phyloP scores from a whole-genome alignment of 257 asterid species.

The Rubia yunnanensis region DNA sequence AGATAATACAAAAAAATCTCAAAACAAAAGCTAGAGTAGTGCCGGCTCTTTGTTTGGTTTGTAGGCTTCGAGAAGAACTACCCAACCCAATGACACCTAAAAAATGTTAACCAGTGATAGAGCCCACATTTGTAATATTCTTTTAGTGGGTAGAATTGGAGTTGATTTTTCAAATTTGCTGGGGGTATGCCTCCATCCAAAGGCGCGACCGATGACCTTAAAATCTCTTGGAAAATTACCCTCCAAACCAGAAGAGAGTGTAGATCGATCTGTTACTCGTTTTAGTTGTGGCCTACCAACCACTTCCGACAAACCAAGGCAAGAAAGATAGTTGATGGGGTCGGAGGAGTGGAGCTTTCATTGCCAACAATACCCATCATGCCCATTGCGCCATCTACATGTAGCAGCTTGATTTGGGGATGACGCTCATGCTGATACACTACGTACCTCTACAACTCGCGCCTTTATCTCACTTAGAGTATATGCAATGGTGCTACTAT shows the following conservation, averaged over 20 bases:
- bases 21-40: too few relatives aligned
- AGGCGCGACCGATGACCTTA: slow-evolving; percentile 64
- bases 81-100: background rate
- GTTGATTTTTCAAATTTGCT: background rate
- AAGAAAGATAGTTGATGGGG: slow-evolving; percentile 18
- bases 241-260: slow-evolving; percentile 28
- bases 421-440: too few relatives aligned
- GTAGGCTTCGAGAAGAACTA: slow-evolving; percentile 29
- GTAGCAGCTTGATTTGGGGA: too few relatives aligned
- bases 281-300: slow-evolving; percentile 22
- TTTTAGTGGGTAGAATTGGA: background rate
- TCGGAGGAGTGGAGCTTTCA: slow-evolving; percentile 25
- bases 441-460: too few relatives aligned
- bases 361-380: background rate
- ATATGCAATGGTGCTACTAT: too few relatives aligned
- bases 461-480: too few relatives aligned
- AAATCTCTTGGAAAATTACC: slow-evolving; percentile 51
- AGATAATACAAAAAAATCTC: too few relatives aligned
- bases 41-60: background rate
- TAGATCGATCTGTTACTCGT: slow-evolving; percentile 11
- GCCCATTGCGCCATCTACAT: too few relatives aligned
- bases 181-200: slow-evolving; percentile 29
- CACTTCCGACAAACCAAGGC: slow-evolving; percentile 16
- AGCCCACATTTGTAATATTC: slow-evolving; percentile 1
- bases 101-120: background rate